phyloP scores from a whole-genome alignment of 1,139 yeast genomes.

The Blastobotrys aristatus region DNA sequence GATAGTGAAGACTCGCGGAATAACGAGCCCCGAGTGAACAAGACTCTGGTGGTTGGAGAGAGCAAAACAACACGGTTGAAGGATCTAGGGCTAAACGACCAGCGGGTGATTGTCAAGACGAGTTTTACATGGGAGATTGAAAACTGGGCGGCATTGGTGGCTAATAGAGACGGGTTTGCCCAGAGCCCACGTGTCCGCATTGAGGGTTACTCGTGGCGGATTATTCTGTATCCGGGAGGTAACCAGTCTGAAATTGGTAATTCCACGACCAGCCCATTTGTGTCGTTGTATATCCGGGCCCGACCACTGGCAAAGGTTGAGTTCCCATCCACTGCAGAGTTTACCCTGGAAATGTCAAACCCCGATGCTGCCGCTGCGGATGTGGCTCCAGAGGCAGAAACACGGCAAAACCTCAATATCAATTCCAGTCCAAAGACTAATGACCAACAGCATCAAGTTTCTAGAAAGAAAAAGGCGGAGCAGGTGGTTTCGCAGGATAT shows the following conservation, averaged over 20 bases:
- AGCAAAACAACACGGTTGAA: slow-evolving; percentile 1
- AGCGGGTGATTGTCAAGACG: slow-evolving; percentile 7
- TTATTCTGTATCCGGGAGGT: slow-evolving; percentile 6
- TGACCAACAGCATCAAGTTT: background rate
- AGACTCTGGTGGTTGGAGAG: background rate
- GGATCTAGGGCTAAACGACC: slow-evolving; percentile 11
- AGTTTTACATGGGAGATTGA: slow-evolving; percentile 11
- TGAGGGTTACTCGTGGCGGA: slow-evolving; percentile 11
- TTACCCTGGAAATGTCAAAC: slow-evolving; percentile 1
- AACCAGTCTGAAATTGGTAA: background rate
- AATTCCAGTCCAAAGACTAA: background rate
- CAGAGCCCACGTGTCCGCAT: slow-evolving; percentile 1
- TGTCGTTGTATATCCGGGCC: slow-evolving; percentile 7
- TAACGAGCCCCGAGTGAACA: background rate
- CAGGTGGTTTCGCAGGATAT: background rate
- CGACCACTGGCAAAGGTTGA: slow-evolving; percentile 1
- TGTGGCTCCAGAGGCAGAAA: background rate
- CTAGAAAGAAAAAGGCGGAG: background rate
- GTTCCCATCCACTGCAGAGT: background rate
- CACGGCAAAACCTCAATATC: background rate
- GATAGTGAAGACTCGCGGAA: background rate
- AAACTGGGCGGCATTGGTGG: slow-evolving; percentile 2
- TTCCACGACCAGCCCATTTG: background rate
- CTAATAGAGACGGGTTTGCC: background rate
- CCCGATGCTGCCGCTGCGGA: background rate